Conservation (phyloP, 805 yeast species). For the Saturnispora kantuleensis region DNA sequence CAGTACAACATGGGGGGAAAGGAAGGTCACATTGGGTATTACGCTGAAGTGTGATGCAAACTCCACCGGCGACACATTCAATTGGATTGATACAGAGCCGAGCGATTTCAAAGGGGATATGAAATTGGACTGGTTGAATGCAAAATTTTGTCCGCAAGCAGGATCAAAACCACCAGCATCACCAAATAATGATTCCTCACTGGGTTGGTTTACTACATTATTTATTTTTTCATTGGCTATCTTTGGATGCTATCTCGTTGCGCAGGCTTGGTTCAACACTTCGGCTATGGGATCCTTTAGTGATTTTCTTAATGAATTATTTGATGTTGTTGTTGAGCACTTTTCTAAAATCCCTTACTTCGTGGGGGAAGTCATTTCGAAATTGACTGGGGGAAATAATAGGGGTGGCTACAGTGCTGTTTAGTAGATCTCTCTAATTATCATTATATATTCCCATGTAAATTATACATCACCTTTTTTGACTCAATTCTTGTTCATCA, state of each 20-base stretch:
- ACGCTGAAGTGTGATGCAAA: conserved; percentile 32
- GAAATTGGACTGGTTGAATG: conserved; percentile 17
- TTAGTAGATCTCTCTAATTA: conserved; percentile 23
- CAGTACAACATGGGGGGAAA: conserved; percentile 48
- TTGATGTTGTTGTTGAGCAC: conserved; percentile 55
- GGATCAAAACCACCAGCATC: conserved; percentile 14
- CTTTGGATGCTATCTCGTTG: conserved; percentile 61
- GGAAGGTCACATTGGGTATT: conserved; percentile 39
- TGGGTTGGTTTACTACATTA: conserved; percentile 80
- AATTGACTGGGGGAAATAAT: conserved; percentile 49
- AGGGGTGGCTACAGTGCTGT: conserved; percentile 95
- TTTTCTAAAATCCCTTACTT: conserved; percentile 55
- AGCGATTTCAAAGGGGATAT: conserved; percentile 1
- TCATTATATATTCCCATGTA: neutral
- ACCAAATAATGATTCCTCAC: conserved; percentile 30
- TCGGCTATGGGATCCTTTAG: conserved; percentile 60
- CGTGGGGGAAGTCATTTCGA: conserved; percentile 54
- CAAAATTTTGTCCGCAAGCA: conserved; percentile 8
- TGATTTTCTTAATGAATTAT: conserved; percentile 62
- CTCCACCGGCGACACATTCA: conserved; percentile 15
- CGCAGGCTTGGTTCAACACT: conserved; percentile 61
- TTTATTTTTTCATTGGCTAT: conserved; percentile 65
- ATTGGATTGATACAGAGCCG: conserved; percentile 5
- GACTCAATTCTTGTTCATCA: neutral
- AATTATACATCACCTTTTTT: neutral